Percentiles rank a stretch among this genome's conserved stretches.
Evolutionary conservation across 176 grass and related monocot species (phyloP).

Genomic region (Lolium perenne): DNA sequence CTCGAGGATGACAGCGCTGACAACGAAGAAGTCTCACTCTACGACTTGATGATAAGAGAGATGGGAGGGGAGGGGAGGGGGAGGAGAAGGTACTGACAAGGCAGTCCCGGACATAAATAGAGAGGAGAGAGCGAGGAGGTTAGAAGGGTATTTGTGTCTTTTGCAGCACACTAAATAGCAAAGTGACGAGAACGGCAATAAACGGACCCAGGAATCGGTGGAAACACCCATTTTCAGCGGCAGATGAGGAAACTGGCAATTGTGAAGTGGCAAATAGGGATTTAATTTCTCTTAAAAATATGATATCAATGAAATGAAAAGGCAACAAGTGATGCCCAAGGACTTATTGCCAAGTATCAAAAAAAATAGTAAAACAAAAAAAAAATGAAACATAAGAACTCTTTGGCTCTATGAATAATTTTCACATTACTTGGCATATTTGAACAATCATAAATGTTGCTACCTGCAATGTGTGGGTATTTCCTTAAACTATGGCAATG

Average conservation of each 20-base stretch:
- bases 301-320: background rate
- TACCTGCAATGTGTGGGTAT: background rate
- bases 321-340: background rate
- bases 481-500: conserved; percentile 24
- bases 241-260: background rate
- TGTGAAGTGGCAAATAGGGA: background rate
- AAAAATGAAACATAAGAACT: background rate
- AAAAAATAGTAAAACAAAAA: background rate
- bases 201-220: background rate
- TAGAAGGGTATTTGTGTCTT: background rate
- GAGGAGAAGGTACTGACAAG: background rate
- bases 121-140: background rate
- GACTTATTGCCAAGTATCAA: background rate
- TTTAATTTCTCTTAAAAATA: background rate
- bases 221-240: background rate
- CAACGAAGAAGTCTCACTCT: background rate
- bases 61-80: background rate
- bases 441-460: background rate
- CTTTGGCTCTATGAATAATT: conserved; percentile 11
- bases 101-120: background rate
- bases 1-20: background rate
- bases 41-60: background rate
- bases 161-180: conserved; percentile 12
- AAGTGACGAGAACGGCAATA: conserved; percentile 18
- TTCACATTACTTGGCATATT: background rate